Evolutionary conservation across 2,329 filamentous ascomycete genomes (phyloP), one percentile per base, ranked within the genome.

Genomic region (Kalmusia sp.): DNA sequence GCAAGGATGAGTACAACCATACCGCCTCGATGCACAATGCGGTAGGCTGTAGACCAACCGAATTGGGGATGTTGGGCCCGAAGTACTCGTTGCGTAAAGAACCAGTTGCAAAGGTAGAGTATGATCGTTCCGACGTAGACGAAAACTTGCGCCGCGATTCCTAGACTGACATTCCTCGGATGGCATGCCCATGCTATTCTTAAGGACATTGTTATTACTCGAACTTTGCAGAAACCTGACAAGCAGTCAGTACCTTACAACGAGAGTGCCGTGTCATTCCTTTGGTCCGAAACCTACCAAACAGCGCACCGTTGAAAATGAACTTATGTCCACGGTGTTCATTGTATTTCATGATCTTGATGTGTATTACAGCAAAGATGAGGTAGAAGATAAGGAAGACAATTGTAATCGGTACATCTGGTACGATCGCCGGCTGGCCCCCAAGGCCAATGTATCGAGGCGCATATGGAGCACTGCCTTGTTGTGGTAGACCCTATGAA

Each of bases 31-130:
- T 84, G 81, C 27, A 77, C 55, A 15, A 79, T 58, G 1, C 79
- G 80, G 28, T 85, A 79, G 1, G 76, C 63, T 24, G 73, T 79
- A 53, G 83, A 82, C 90, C 91, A 93, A 54, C 90, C 91, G 27
- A 91, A 72, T 2, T 73, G 70, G 0, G 90, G 90, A 65, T 93
- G 89, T 50, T 86, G 85, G 7, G 89, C 88, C 51, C 92, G 84
- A 22, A 95, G 72, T 22, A 96, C 80, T 44, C 92, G 85, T 73
- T 93, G 90, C 0, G 87, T 77, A 69, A 93, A 90, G 68, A 95
- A 80, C 57, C 96, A 78, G 76, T 96, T 93, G 71, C 92, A 77
- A 65, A 93, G 77, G 73, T 90, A 93, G 17, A 96, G 78, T n/a
- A 96, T 76, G 38, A 96, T 74, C 15, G 92, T 87, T 34, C 91